Evolutionary conservation across 176 grass and related monocot species (phyloP).

Genomic region (Saccharum spontaneum): DNA sequence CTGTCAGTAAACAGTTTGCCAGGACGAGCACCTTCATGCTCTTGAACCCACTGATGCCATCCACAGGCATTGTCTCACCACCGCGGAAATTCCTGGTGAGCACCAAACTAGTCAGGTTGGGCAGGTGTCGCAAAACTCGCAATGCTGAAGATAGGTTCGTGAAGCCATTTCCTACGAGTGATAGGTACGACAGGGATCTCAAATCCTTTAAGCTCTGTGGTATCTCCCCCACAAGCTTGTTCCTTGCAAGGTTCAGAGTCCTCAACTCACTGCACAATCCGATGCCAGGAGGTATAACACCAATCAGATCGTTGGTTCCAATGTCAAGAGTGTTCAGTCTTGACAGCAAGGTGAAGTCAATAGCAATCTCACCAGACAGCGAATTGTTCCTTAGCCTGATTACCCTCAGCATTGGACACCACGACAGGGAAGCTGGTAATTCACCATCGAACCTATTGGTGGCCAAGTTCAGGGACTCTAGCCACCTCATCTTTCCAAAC

Average conservation of each 20-base stretch:
- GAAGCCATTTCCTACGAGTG: slow-evolving; percentile 45
- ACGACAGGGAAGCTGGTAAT: slow-evolving; percentile 50
- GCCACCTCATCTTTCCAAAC: slow-evolving; percentile 38
- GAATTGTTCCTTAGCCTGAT: slow-evolving; percentile 58
- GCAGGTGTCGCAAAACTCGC: slow-evolving; percentile 52
- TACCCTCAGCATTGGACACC: slow-evolving; percentile 27
- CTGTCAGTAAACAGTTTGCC: slow-evolving; percentile 47
- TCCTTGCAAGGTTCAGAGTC: slow-evolving; percentile 53
- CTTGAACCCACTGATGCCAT: slow-evolving; percentile 46
- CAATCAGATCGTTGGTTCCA: slow-evolving; percentile 34
- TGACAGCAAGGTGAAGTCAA: slow-evolving; percentile 40
- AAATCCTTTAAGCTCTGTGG: slow-evolving; percentile 52
- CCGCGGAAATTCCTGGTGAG: slow-evolving; percentile 45
- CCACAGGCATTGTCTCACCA: slow-evolving; percentile 41
- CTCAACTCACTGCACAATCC: slow-evolving; percentile 32
- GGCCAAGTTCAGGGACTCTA: slow-evolving; percentile 46
- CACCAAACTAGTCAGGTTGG: slow-evolving; percentile 47
- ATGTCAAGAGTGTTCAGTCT: slow-evolving; percentile 42
- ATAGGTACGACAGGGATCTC: slow-evolving; percentile 35
- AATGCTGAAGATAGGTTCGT: slow-evolving; percentile 51
- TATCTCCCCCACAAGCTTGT: slow-evolving; percentile 49
- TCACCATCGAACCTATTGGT: slow-evolving; percentile 31
- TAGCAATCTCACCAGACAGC: slow-evolving; percentile 36
- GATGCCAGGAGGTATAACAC: slow-evolving; percentile 30
- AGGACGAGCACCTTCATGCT: slow-evolving; percentile 48